Base-by-base conservation (phyloP, 2,329 filamentous ascomycete genomes). In the Hypoxylon sp. region DNA sequence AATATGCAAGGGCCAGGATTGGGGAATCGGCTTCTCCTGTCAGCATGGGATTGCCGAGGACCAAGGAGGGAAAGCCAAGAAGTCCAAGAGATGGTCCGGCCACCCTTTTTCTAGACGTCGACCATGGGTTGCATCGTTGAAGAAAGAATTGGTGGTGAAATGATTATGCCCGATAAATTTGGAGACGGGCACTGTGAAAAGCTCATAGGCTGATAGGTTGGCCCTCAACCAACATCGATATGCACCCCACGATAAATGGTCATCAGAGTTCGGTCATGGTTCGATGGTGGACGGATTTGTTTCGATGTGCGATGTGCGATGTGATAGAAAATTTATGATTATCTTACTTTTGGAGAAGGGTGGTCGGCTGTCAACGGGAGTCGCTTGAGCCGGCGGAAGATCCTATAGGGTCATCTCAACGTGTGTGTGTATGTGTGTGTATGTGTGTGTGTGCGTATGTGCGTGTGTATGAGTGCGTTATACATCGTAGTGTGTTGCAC, bases 171-270 rank as follows among this genome's bases (percentile, higher is more conserved):
- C 27, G 41, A 51, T 42, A 37, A 51, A n/a, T 38, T 58, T 55
- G 55, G 51, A 55, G 55, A 52, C 15, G 9, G 25, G 17, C 8
- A 12, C 8, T 42, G 26, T 32, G 26, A 25, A 13, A 48, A 27
- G 19, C 51, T 49, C 37, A 58, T 58, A 58, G 55, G 55, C 31
- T 38, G 51, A 35, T 19, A n/a, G n/a, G n/a, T n/a, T n/a, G n/a
- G n/a, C n/a, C n/a, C 12, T 36, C 25, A 21, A 29, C 51, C 45
- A 47, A 58, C 26, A 30, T 34, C 36, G 29, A 32, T 51, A 55
- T 55, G 51, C 43, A 58, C 55, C 55, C 55, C 55, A 58, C 55
- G 51, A 58, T n/a, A 55, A 21, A 51, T 40, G 42, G 43, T 38
- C 43, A 23, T 31, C 38, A 35, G 13, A 20, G 25, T 35, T 34